phyloP scores from a whole-genome alignment of 2,329 filamentous ascomycete species.

The Fusarium transvaalense region DNA sequence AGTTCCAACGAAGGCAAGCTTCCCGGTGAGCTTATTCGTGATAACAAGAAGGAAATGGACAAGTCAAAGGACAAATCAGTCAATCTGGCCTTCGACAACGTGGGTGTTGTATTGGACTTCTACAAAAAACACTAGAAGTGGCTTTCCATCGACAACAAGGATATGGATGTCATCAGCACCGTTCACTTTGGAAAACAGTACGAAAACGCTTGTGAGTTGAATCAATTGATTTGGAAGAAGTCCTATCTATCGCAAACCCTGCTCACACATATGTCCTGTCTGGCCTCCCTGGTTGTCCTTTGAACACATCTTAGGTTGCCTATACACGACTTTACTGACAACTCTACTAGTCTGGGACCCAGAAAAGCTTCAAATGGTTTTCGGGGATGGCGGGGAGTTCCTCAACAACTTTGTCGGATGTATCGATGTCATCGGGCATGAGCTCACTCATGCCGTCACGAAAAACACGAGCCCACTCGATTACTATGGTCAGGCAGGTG shows the following conservation, averaged over 20 bases:
- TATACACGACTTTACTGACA: neutral
- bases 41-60: conserved; percentile 51
- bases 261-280: too few species aligned
- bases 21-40: conserved; percentile 59
- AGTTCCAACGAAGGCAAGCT: conserved; percentile 53
- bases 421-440: conserved; percentile 69
- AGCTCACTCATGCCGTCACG: conserved; percentile 68
- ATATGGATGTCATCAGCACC: conserved; percentile 63
- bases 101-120: conserved; percentile 63
- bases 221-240: neutral
- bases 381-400: conserved; percentile 66
- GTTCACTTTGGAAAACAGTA: conserved; percentile 65
- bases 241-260: too few species aligned
- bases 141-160: conserved; percentile 65
- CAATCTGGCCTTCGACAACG: conserved; percentile 65
- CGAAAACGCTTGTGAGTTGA: conserved; percentile 63
- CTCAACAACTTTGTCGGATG: conserved; percentile 64
- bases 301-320: too few species aligned
- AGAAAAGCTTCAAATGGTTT: conserved; percentile 64
- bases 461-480: conserved; percentile 63
- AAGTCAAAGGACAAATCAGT: conserved; percentile 56
- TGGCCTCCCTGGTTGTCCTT: too few species aligned
- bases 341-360: conserved; percentile 62
- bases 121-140: conserved; percentile 64
- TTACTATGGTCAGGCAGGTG: conserved; percentile 65